Base-by-base conservation (phyloP, 2,329 filamentous ascomycete genomes). In the Aspergillus sp. region DNA sequence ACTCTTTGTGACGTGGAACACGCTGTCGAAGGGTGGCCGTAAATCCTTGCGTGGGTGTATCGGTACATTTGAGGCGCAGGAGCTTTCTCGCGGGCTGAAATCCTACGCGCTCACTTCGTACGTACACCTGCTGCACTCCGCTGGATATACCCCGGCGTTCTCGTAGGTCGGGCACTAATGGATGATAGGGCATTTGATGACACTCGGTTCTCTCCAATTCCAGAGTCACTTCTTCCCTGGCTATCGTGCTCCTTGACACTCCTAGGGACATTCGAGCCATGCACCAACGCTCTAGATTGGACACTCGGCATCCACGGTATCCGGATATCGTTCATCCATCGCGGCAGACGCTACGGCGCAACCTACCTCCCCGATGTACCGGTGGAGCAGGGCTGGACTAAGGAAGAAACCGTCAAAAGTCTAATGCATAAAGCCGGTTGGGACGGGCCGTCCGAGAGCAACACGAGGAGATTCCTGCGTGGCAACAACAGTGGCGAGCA, bases 1-100 rank as follows among this genome's bases (percentile, higher is more conserved):
- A 0, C 84, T 98, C 45, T 98, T 98, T 75, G 91, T 99, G 51
- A 97, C 93, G 7, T 98, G 94, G 93, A 96, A 97, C 80, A 92
- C 87, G 0, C 69, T 92, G 58, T 87, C 85, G 7, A 77, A 82
- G 69, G 81, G 75, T 57, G 85, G 87, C 30, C 80, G 87, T 66
- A 88, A 89, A 74, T 85, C 85, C 25, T 85, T 99, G 47, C 89
- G 95, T 62, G 95, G 95, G 62, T 99, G 95, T 82, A 98, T 99
- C 74, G 95, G 95, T 68, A 99, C 94, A 2, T 99, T 98, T 72
- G 91, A 93, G 72, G 77, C 88, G 2, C 87, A 91, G 71, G 86
- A 90, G 54, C 85, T 99, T 13, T 83, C 87, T 31, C 78, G 85
- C 1, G 93, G 93, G 4, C 81, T 99, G 48, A 82, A 87, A 56